Evolutionary conservation across 164 flowering plant species (phyloP), one percentile per base, ranked within the genome.

Genomic region (Nymphaea colorata): DNA sequence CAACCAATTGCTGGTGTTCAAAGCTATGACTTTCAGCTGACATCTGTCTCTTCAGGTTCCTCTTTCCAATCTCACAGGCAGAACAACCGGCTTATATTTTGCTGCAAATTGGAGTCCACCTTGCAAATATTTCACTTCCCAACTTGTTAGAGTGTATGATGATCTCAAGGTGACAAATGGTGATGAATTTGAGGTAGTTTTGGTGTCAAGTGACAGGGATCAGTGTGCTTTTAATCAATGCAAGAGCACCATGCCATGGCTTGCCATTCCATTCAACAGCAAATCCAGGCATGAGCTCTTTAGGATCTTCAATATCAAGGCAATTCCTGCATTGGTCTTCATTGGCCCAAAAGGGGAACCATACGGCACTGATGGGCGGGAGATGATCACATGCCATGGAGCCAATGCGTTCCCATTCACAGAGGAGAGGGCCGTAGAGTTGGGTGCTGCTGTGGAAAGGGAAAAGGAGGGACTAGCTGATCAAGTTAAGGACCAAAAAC

Each of bases 91-190:
- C 45, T 82, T 86, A 41, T 86, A 80, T 71, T 86, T 86, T 61
- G 87, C 82, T 6, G 90, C 86, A 67, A 67, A 77, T 12, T 86
- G 87, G 90, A 80, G 83, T 55, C 87, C 87, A 62, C 90, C 90
- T 41, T 76, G 82, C 43, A 83, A 81, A 0, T 68, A 77, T 42
- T 86, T 86, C 80, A 78, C 85, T 4, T 36, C 66, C 4, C 84
- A 80, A 65, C 90, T 86, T 6, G 8, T 12, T 4, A 79, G 82
- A 43, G 77, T 72, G 2, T 86, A 82, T 76, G 69, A 79, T 6
- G 79, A 78, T 65, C 75, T 82, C 18, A 70, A 18, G 43, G 64
- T n/a, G 66, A 17, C 61, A 11, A 41, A 36, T 18, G 65, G 57
- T 14, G 41, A 53, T 47, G 15, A 45, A 44, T 81, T 84, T 41